These are phyloP conservation scores for Ogataea paradorogensis DNA, from an alignment of 805 yeast species.

Conservation along the genomic window DNA sequence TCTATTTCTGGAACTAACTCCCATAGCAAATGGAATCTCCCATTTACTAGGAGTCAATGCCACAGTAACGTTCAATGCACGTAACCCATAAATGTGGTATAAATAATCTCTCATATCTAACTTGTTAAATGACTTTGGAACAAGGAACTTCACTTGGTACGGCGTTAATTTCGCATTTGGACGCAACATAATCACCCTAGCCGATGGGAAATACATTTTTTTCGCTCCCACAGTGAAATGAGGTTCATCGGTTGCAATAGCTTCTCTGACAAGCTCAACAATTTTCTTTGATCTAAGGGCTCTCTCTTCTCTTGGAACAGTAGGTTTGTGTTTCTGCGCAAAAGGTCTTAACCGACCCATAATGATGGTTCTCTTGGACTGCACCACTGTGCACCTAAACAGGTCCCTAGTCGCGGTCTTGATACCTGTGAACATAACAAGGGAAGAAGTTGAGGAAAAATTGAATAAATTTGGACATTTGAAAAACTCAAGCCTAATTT, in stretches of 20 bases:
- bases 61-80: constrained; percentile 86
- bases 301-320: constrained; percentile 21
- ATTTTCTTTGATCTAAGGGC: constrained; percentile 30
- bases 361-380: constrained; percentile 25
- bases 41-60: constrained; percentile 75
- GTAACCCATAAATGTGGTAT: constrained; percentile 82
- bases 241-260: constrained; percentile 60
- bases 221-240: constrained; percentile 82
- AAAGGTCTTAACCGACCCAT: constrained; percentile 31
- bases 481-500: not conserved
- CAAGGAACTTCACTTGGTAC: constrained; percentile 93
- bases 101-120: constrained; percentile 92
- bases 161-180: constrained; percentile 98
- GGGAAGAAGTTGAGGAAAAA: constrained; percentile 1
- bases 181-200: constrained; percentile 72
- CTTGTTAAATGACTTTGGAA: constrained; percentile 90
- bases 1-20: constrained; percentile 66
- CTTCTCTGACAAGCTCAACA: constrained; percentile 36
- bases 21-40: constrained; percentile 50
- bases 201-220: constrained; percentile 80
- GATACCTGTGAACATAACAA: constrained; percentile 6
- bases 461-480: not conserved
- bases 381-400: constrained; percentile 10
- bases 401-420: constrained; percentile 7
- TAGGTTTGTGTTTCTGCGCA: constrained; percentile 23